Evolutionary conservation across 371 early-diverging fungal genomes (phyloP).

Genomic region (Blakeslea trispora): DNA sequence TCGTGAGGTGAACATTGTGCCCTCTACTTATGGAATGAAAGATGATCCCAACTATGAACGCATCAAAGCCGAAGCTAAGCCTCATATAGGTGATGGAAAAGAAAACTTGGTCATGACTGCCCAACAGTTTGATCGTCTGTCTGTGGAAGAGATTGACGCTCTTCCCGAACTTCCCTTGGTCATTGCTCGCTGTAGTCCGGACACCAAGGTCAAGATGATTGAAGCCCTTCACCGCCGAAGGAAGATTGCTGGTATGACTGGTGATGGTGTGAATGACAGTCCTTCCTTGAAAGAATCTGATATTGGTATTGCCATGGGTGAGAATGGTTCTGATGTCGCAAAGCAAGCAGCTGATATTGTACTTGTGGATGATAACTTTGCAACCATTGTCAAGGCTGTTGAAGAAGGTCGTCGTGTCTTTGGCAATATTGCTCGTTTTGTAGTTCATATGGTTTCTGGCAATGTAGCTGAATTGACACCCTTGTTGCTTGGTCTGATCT

Average conservation of each 20-base stretch:
- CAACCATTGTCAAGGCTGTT: conserved; percentile 83
- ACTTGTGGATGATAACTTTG: conserved; percentile 85
- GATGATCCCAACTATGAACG: conserved; percentile 15
- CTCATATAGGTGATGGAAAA: conserved; percentile 31
- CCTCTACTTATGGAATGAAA: conserved; percentile 44
- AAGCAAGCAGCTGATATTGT: conserved; percentile 93
- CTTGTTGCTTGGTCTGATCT: conserved; percentile 70
- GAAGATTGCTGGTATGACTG: conserved; percentile 77
- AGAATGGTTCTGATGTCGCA: conserved; percentile 88
- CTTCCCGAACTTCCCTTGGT: conserved; percentile 84
- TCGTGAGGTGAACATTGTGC: conserved; percentile 85
- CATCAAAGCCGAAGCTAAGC: conserved; percentile 9
- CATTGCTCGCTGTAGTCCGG: conserved; percentile 94
- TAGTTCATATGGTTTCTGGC: conserved; percentile 86
- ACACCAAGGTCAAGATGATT: conserved; percentile 97
- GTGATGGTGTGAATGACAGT: conserved; percentile 94
- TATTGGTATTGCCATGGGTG: conserved; percentile 93
- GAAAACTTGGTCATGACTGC: conserved; percentile 79
- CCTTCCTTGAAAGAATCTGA: conserved; percentile 90
- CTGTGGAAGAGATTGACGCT: conserved; percentile 78
- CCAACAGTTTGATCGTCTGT: conserved; percentile 78
- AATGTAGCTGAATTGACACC: conserved; percentile 79
- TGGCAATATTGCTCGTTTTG: conserved; percentile 91
- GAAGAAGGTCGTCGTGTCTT: conserved; percentile 86
- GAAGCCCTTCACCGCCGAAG: conserved; percentile 87